Evolutionary conservation across 2,329 filamentous ascomycete genomes (phyloP).

Genomic region (Mycogone perniciosa): DNA sequence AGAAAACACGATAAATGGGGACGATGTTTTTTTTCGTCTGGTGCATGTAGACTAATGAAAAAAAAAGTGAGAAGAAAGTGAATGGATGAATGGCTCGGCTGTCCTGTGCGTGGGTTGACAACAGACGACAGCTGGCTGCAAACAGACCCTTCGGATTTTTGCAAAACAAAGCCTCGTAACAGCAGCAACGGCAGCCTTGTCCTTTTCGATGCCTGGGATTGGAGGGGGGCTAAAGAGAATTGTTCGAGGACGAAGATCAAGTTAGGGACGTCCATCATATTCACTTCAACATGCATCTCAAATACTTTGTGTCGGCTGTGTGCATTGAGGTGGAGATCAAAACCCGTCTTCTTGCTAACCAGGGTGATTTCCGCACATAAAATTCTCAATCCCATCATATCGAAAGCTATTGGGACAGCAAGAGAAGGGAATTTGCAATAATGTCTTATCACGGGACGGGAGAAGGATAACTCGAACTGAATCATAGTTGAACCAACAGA

Average conservation of each 20-base stretch:
- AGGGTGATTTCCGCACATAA: neutral
- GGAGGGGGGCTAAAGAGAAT: neutral
- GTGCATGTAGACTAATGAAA: neutral
- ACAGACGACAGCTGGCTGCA: constrained; percentile 4
- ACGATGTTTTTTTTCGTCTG: too few species aligned
- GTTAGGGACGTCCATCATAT: neutral
- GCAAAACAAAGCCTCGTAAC: neutral
- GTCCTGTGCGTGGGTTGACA: neutral
- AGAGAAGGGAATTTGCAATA: neutral
- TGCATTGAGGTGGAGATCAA: neutral
- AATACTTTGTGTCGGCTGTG: neutral
- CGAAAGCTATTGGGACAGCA: too few species aligned
- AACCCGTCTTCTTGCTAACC: neutral
- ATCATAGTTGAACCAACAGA: too few species aligned
- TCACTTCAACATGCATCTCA: neutral
- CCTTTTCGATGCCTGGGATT: neutral
- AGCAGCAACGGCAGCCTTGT: neutral
- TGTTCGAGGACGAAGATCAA: neutral
- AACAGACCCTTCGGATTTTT: neutral
- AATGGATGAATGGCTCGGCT: neutral
- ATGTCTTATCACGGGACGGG: too few species aligned
- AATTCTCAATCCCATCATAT: too few species aligned
- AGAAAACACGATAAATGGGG: too few species aligned
- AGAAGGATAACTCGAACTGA: too few species aligned
- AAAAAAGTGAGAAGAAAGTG: neutral